These are phyloP conservation scores for Polygonum aviculare DNA, from an alignment of 148 eudicot species.

Conservation along the genomic window DNA sequence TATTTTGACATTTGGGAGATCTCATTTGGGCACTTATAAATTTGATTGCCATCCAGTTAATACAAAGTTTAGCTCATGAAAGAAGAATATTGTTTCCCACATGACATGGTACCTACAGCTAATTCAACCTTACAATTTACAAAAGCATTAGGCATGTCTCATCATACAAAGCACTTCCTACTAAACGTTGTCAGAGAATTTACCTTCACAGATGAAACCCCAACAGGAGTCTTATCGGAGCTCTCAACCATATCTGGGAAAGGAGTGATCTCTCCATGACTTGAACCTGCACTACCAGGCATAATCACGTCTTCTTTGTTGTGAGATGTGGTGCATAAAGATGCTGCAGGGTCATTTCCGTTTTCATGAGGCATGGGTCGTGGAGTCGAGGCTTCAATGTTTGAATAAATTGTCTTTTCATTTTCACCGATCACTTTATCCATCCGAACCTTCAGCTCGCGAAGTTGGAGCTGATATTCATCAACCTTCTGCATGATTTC, in stretches of 20 bases:
- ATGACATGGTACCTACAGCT: neutral
- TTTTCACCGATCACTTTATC: conserved; percentile 43
- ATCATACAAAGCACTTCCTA: neutral
- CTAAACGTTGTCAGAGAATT: conserved; percentile 12
- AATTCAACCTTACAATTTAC: neutral
- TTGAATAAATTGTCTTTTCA: conserved; percentile 27
- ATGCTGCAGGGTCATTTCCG: conserved; percentile 18
- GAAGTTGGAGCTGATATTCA: conserved; percentile 27
- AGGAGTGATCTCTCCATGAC: conserved; percentile 26
- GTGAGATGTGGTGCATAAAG: conserved; percentile 22
- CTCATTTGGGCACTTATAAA: neutral
- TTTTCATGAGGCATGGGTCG: conserved; percentile 20
- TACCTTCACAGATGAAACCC: conserved; percentile 34
- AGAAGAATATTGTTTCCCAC: neutral
- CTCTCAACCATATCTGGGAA: conserved; percentile 28
- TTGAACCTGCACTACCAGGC: conserved; percentile 35
- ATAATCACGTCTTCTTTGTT: conserved; percentile 20
- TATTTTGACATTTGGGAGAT: neutral
- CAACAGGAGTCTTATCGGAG: conserved; percentile 21
- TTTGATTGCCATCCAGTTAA: neutral
- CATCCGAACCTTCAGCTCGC: conserved; percentile 35
- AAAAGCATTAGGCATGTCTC: neutral
- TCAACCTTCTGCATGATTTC: conserved; percentile 47
- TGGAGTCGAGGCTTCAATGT: conserved; percentile 20
- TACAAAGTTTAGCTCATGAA: neutral